phyloP scores from a whole-genome alignment of 2,329 filamentous ascomycete species.

The Ampelomyces quisqualis region DNA sequence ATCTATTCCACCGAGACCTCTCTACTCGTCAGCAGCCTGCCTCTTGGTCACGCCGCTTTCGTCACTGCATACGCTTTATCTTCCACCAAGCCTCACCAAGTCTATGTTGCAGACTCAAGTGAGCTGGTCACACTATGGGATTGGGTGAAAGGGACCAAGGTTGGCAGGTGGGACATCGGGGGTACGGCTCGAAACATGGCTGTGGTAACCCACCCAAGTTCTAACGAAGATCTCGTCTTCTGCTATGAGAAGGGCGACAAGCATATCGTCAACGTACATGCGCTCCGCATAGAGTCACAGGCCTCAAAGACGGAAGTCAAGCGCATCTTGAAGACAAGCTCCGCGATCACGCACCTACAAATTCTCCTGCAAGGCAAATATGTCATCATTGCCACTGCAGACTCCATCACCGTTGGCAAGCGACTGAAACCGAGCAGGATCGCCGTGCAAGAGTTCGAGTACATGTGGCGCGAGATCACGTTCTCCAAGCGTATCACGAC shows the following conservation, averaged over 20 bases:
- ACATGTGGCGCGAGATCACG: conserved; percentile 57
- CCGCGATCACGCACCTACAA: conserved; percentile 43
- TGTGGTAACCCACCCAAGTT: conserved; percentile 32
- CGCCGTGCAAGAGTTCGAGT: conserved; percentile 45
- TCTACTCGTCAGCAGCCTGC: conserved; percentile 71
- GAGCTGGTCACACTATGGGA: conserved; percentile 60
- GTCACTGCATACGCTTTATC: conserved; percentile 57
- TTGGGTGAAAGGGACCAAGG: conserved; percentile 53
- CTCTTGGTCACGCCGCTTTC: conserved; percentile 43
- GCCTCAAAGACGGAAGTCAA: conserved; percentile 36
- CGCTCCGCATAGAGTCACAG: conserved; percentile 33
- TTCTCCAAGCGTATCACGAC: conserved; percentile 60
- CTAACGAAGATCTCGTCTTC: conserved; percentile 41
- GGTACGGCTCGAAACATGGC: conserved; percentile 39
- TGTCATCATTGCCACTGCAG: conserved; percentile 57
- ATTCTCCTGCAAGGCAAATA: conserved; percentile 58
- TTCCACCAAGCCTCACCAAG: conserved; percentile 50
- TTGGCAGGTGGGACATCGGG: conserved; percentile 48
- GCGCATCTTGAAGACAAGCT: conserved; percentile 42
- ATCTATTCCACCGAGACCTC: conserved; percentile 82
- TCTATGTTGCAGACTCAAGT: conserved; percentile 56
- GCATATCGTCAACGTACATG: conserved; percentile 43
- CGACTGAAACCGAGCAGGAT: conserved; percentile 39
- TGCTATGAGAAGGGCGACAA: conserved; percentile 43
- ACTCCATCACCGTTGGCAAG: conserved; percentile 63